These are phyloP conservation scores for Chaetothyriales sp. DNA, from an alignment of 2,329 filamentous ascomycete species.

Conservation along the genomic window DNA sequence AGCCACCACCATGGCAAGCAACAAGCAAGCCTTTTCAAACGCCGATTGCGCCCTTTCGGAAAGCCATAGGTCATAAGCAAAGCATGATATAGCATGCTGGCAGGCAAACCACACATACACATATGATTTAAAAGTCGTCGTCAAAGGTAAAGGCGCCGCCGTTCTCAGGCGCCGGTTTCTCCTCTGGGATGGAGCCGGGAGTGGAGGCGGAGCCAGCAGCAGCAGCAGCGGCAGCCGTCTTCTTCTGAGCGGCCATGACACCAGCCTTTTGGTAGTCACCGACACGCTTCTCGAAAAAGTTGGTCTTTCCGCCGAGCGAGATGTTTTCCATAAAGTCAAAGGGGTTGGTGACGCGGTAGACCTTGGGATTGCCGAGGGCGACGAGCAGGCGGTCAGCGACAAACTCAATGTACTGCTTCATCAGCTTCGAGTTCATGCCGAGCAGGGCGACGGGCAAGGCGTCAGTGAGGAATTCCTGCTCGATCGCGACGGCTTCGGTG, in stretches of 20 bases:
- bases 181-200: conserved; percentile 22
- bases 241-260: conserved; percentile 87
- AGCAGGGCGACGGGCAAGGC: conserved; percentile 83
- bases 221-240: conserved; percentile 41
- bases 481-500: conserved; percentile 80
- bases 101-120: too few relatives aligned
- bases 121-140: conserved; percentile 71
- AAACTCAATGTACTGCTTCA: conserved; percentile 99
- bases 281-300: conserved; percentile 99
- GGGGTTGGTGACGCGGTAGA: conserved; percentile 84
- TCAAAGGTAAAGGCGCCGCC: conserved; percentile 78
- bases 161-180: conserved; percentile 22
- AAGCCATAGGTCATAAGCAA: neutral
- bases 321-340: conserved; percentile 99
- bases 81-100: neutral
- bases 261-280: conserved; percentile 99
- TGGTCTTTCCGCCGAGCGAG: conserved; percentile 95
- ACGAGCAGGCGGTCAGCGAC: conserved; percentile 90
- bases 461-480: conserved; percentile 96
- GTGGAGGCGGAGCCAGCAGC: conserved; percentile 42
- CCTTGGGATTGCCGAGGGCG: conserved; percentile 83
- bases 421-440: conserved; percentile 91
- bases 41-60: neutral
- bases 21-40: neutral
- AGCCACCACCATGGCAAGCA: too few relatives aligned